A percentile compares a stretch with the other conserved stretches of the same genome.
These are phyloP conservation scores for Limnanthes douglasii DNA, from an alignment of 345 rosid species.

Conservation along the genomic window DNA sequence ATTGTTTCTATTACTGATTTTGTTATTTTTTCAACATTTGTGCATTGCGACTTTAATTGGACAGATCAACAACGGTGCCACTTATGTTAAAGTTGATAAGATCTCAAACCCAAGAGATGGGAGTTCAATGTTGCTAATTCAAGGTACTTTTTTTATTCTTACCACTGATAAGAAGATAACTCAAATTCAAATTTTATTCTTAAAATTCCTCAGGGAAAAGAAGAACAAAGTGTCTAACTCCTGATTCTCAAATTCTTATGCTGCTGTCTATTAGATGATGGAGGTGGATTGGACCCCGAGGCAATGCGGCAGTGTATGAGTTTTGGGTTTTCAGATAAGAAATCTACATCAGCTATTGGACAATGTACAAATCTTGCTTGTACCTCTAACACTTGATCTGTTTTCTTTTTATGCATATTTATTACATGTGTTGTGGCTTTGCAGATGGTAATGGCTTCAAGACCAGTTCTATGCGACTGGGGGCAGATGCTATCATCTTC, in stretches of 20 bases:
- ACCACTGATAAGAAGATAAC: no score
- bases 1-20: no score
- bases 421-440: constrained; percentile 17
- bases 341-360: constrained; percentile 63
- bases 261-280: constrained; percentile 51
- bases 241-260: constrained; percentile 1
- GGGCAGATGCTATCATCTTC: constrained; percentile 90
- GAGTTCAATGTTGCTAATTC: constrained; percentile 54
- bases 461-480: constrained; percentile 96
- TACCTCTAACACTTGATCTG: constrained; percentile 7
- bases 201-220: constrained; percentile 3
- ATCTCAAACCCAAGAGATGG: constrained; percentile 60
- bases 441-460: constrained; percentile 97
- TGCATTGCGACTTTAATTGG: no score
- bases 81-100: constrained; percentile 87
- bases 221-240: constrained; percentile 1
- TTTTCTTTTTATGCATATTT: constrained; percentile 7
- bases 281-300: constrained; percentile 96
- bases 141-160: constrained; percentile 26
- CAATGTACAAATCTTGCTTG: constrained; percentile 33
- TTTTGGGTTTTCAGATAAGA: constrained; percentile 94
- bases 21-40: no score
- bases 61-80: constrained; percentile 96
- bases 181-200: neutral
- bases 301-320: constrained; percentile 83